Percentiles rank a stretch among this genome's conserved stretches.
phyloP scores from a whole-genome alignment of 2,329 filamentous ascomycete species.

The Colletotrichum navitas region DNA sequence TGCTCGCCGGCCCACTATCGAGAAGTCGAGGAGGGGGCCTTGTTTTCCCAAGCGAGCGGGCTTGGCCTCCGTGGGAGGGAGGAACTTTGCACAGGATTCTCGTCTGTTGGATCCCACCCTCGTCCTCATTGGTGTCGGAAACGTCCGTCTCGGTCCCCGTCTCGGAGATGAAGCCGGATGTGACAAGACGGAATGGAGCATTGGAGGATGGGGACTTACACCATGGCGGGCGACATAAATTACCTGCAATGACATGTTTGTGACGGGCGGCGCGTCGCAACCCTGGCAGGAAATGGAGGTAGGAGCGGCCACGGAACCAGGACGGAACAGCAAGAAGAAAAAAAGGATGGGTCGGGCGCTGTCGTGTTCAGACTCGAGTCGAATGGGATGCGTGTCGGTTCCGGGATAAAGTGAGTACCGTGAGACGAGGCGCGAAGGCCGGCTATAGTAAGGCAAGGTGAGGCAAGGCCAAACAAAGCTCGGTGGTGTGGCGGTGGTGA shows the following conservation, averaged over 20 bases:
- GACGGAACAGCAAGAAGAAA: slow-evolving; percentile 7
- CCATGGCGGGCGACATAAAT: slow-evolving; percentile 83
- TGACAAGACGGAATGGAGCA: slow-evolving; percentile 28
- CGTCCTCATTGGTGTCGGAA: background rate
- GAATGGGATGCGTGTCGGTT: slow-evolving; percentile 7
- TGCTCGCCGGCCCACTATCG: background rate
- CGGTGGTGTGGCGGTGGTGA: background rate
- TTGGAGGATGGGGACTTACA: slow-evolving; percentile 62
- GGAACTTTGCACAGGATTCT: slow-evolving; percentile 1
- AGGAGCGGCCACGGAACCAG: background rate
- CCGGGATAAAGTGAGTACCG: slow-evolving; percentile 2
- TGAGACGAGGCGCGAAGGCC: slow-evolving; percentile 3
- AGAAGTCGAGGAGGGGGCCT: background rate
- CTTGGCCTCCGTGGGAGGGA: background rate
- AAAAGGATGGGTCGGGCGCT: slow-evolving; percentile 14
- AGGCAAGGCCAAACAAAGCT: background rate
- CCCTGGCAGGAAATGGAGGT: background rate
- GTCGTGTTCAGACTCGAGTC: background rate
- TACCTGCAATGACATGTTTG: slow-evolving; percentile 72
- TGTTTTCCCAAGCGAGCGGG: background rate
- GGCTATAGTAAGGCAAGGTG: background rate
- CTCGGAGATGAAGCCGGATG: slow-evolving; percentile 34
- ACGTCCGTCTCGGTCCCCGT: slow-evolving; percentile 38
- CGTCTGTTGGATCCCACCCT: background rate
- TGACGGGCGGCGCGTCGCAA: slow-evolving; percentile 20